phyloP scores from a whole-genome alignment of 805 yeast genomes.

The Ogataea allantospora region DNA sequence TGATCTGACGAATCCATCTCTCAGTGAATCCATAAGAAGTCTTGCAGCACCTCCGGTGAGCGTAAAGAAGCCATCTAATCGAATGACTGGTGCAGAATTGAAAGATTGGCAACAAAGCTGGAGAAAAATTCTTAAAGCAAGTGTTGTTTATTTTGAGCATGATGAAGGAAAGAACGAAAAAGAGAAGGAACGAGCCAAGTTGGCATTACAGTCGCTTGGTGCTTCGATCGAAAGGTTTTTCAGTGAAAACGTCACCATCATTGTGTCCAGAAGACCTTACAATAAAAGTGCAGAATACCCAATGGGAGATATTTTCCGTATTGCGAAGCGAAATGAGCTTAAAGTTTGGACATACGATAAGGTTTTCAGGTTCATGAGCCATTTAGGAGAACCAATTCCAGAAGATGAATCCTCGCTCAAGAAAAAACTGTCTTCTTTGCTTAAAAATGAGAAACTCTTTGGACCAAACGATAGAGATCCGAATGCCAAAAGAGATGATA shows the following conservation, averaged over 20 bases:
- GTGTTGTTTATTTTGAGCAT: slow-evolving; percentile 57
- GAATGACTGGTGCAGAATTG: slow-evolving; percentile 40
- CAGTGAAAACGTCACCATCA: slow-evolving; percentile 67
- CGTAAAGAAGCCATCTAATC: slow-evolving; percentile 17
- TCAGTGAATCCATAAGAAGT: slow-evolving; percentile 7
- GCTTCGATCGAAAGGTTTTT: slow-evolving; percentile 60
- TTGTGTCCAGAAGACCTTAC: slow-evolving; percentile 63
- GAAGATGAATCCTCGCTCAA: slow-evolving; percentile 24
- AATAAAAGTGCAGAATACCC: slow-evolving; percentile 42
- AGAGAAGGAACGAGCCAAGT: slow-evolving; percentile 36
- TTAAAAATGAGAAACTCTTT: slow-evolving; percentile 79
- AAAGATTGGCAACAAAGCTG: slow-evolving; percentile 59
- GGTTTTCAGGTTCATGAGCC: slow-evolving; percentile 71
- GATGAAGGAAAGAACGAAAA: slow-evolving; percentile 35
- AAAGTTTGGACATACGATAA: slow-evolving; percentile 90
- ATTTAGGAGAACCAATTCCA: slow-evolving; percentile 47
- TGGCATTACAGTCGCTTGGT: slow-evolving; percentile 43
- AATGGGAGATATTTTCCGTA: slow-evolving; percentile 61
- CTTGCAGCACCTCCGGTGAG: slow-evolving; percentile 6
- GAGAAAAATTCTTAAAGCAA: slow-evolving; percentile 55
- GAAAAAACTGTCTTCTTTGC: slow-evolving; percentile 52
- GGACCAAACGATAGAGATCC: slow-evolving; percentile 92
- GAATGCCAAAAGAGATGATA: slow-evolving; percentile 77
- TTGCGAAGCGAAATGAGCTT: slow-evolving; percentile 58
- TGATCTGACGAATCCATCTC: slow-evolving; percentile 13